Conservation (phyloP, 176 grass and related monocot genomes). For the Raddia distichophylla region DNA sequence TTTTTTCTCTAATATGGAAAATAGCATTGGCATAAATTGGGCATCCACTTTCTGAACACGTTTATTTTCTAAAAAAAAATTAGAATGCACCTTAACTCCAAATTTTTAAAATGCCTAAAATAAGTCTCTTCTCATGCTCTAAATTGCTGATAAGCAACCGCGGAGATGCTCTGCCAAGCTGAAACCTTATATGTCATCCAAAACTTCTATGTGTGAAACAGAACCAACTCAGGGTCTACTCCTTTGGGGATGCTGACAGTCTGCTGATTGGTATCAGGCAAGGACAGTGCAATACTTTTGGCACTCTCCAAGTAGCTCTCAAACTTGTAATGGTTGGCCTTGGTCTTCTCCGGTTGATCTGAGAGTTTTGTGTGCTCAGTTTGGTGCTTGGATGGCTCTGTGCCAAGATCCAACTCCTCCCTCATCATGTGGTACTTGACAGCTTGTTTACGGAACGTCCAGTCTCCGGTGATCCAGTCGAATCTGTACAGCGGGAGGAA, state of each 20-base stretch:
- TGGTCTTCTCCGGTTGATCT: slow-evolving; percentile 1
- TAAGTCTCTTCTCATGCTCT: too few species aligned
- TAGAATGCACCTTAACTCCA: background rate
- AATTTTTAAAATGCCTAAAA: too few species aligned
- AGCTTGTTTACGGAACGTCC: slow-evolving; percentile 56
- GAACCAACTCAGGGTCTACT: slow-evolving; percentile 49
- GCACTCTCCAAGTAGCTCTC: slow-evolving; percentile 61
- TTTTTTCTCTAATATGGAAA: slow-evolving; percentile 15
- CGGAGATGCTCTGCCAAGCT: background rate
- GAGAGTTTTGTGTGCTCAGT: background rate
- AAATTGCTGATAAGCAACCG: background rate
- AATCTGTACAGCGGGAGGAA: slow-evolving; percentile 71
- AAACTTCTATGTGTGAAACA: slow-evolving; percentile 56
- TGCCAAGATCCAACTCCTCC: slow-evolving; percentile 30
- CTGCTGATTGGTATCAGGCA: slow-evolving; percentile 40
- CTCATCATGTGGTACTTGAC: slow-evolving; percentile 54
- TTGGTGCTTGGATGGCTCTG: background rate
- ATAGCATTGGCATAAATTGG: background rate
- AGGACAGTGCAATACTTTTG: slow-evolving; percentile 45
- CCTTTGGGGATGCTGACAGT: slow-evolving; percentile 45
- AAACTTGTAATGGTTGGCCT: slow-evolving; percentile 15
- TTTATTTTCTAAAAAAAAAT: background rate
- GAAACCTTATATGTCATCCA: background rate
- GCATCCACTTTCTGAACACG: background rate
- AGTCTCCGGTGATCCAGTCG: slow-evolving; percentile 67